Conservation (phyloP, 139 green algal species). For the Coelastrella sp. region DNA sequence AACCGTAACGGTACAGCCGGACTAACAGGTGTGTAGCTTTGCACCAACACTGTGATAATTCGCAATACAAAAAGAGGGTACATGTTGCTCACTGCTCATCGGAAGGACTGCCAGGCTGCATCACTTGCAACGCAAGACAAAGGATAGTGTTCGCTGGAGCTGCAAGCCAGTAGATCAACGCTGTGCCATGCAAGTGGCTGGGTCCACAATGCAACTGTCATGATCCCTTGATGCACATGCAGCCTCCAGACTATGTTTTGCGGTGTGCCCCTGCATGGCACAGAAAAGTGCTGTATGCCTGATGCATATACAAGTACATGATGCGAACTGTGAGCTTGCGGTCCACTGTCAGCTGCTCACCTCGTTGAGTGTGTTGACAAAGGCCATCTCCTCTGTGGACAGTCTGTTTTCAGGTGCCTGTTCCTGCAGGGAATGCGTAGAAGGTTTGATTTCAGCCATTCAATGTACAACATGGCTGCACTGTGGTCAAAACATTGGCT, state of each 20-base stretch:
- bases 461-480: background rate
- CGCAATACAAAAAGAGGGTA: too few species aligned
- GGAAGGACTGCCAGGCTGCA: too few species aligned
- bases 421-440: background rate
- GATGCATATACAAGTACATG: background rate
- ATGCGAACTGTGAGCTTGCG: background rate
- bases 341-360: constrained; percentile 4
- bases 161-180: too few species aligned
- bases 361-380: constrained; percentile 71
- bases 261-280: background rate
- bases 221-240: background rate
- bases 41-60: too few species aligned
- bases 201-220: too few species aligned
- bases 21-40: too few species aligned
- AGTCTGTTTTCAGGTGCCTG: background rate
- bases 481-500: too few species aligned
- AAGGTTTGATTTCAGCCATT: background rate
- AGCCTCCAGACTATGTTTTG: background rate
- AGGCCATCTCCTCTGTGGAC: constrained; percentile 59
- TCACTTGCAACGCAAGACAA: too few species aligned
- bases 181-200: too few species aligned
- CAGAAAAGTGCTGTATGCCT: background rate
- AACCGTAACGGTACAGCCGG: too few species aligned
- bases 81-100: too few species aligned
- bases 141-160: too few species aligned